Conservation (phyloP, 257 asterid species). For the Catharanthus roseus region DNA sequence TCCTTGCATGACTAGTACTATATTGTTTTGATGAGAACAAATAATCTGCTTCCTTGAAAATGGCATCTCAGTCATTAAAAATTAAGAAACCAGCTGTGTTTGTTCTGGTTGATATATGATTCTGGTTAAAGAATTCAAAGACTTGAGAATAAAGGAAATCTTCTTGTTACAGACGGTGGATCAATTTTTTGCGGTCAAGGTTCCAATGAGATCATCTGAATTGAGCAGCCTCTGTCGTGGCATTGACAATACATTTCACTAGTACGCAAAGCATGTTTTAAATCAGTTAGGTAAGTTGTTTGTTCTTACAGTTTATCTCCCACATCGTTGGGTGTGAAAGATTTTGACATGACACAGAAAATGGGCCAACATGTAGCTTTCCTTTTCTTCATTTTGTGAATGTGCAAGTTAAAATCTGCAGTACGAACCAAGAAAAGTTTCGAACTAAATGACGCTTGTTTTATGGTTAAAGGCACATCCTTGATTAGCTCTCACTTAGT, state of each 20-base stretch:
- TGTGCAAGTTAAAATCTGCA: neutral
- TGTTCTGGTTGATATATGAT: neutral
- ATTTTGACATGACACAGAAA: neutral
- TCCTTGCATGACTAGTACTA: neutral
- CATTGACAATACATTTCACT: conserved; percentile 95
- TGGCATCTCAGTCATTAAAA: neutral
- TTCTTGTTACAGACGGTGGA: conserved; percentile 82
- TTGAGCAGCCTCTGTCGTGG: conserved; percentile 84
- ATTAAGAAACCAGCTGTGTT: conserved; percentile 1
- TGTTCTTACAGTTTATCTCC: neutral
- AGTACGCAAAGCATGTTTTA: conserved; percentile 61
- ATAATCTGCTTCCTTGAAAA: neutral
- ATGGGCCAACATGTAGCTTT: neutral
- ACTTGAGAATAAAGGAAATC: conserved; percentile 6
- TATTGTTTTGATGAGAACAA: neutral
- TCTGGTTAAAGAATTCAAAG: neutral
- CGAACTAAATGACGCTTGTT: neutral
- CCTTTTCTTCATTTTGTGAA: neutral
- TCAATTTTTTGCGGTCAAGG: conserved; percentile 85
- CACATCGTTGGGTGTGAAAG: neutral
- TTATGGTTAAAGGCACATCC: too few relatives aligned
- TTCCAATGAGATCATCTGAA: conserved; percentile 92
- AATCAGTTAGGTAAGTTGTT: conserved; percentile 58
- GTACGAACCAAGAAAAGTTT: neutral
- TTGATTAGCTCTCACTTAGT: neutral